Base-by-base conservation (phyloP, 2,329 filamentous ascomycete genomes). In the Leptographium wingfieldii region DNA sequence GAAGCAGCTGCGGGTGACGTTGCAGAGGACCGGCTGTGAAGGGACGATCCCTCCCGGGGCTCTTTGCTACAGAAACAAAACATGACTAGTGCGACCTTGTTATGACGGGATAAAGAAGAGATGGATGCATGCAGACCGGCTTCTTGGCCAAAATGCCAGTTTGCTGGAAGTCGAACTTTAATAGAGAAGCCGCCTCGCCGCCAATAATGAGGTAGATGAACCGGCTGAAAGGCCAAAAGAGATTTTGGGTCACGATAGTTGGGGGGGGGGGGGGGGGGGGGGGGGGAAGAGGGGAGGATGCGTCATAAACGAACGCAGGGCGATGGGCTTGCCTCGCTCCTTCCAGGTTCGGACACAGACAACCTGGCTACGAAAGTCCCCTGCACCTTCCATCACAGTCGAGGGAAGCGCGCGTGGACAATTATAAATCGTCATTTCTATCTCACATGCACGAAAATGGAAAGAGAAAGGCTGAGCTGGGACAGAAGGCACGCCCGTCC, bases 51-150 rank as follows among this genome's bases (percentile, higher is more conserved):
- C 38, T 56, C 55, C 55, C 22, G 29, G 27, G 60, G 55, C 7
- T 58, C 27, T 31, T 52, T 54, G 27, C 58, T 16, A 53, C 65
- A 66, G 22, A 65, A 65, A 29, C 65, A 66, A n/a, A 60, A 56
- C 62, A 64, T 64, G 43, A 22, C 35, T 38, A n/a, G 7, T 11
- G 33, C 38, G 6, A 14, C 6, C 55, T 49, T 25, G 40, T 22
- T 16, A 12, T 14, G 16, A 25, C 25, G 9, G 11, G 35, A 56
- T 22, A 11, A 35, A 35, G 22, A 35, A 27, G 33, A 33, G 3
- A 7, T 16, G 14, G 29, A 46, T 40, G 7, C 14, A 38, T n/a
- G 29, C 19, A 33, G 9, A 25, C 27, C 31, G 38, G 48, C n/a
- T 27, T 48, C 46, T 25, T n/a, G 19, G n/a, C 3, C 10, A 25